Conservation (phyloP, 495 filamentous ascomycete genomes). For the Tetracladium setigerum region DNA sequence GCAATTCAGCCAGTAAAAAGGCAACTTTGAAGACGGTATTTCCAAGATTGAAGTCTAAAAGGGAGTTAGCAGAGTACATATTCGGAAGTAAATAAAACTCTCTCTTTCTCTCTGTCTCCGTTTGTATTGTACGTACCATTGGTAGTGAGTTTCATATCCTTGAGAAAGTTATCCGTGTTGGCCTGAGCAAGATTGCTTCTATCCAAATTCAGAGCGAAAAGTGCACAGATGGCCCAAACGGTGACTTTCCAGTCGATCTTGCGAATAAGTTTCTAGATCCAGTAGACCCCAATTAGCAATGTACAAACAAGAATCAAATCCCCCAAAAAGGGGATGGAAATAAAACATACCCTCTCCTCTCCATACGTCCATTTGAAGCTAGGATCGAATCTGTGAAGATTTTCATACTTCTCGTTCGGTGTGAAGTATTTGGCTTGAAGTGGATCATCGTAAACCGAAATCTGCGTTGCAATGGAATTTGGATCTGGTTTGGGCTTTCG, state of each 20-base stretch:
- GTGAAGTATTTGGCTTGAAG: slow-evolving; percentile 33
- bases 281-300: background rate
- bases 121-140: slow-evolving; percentile 37
- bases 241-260: slow-evolving; percentile 52
- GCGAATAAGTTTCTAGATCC: slow-evolving; percentile 50
- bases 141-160: slow-evolving; percentile 48
- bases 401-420: slow-evolving; percentile 49
- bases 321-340: background rate
- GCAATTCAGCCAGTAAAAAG: slow-evolving; percentile 62
- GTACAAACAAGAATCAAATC: too few relatives aligned
- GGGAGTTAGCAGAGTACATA: too few relatives aligned
- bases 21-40: slow-evolving; percentile 62
- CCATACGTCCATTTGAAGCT: slow-evolving; percentile 60
- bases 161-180: slow-evolving; percentile 62
- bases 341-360: slow-evolving; percentile 49
- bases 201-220: slow-evolving; percentile 78
- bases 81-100: too few relatives aligned
- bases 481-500: slow-evolving; percentile 24
- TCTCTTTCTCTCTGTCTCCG: too few relatives aligned
- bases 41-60: slow-evolving; percentile 57
- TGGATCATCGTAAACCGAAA: slow-evolving; percentile 37
- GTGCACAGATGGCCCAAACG: slow-evolving; percentile 49
- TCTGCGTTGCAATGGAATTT: slow-evolving; percentile 48
- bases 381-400: slow-evolving; percentile 69
- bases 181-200: slow-evolving; percentile 69